phyloP scores from a whole-genome alignment of 2,329 filamentous ascomycete genomes.

The Aspergillus thermomutatus region DNA sequence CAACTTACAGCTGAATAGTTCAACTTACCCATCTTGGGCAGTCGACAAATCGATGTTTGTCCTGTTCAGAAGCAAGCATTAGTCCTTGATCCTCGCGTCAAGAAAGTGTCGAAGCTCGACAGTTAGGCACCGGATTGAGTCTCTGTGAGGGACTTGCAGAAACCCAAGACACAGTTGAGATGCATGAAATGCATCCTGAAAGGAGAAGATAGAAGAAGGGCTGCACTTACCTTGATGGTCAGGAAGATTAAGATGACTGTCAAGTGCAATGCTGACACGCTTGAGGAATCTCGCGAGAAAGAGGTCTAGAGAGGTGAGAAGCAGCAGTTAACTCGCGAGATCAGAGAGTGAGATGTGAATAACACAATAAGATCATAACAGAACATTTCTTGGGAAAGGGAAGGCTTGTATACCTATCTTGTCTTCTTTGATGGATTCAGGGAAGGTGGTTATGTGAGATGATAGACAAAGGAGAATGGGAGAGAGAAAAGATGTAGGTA shows the following conservation, averaged over 20 bases:
- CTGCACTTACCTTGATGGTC: background rate
- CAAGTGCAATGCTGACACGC: background rate
- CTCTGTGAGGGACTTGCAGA: background rate
- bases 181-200: background rate
- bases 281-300: background rate
- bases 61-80: background rate
- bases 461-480: background rate
- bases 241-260: background rate
- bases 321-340: background rate
- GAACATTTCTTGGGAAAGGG: background rate
- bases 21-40: conserved; percentile 35
- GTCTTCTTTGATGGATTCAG: background rate
- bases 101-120: background rate
- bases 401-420: background rate
- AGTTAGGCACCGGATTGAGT: background rate
- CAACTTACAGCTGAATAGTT: conserved; percentile 39
- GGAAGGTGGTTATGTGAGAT: background rate
- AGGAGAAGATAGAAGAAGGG: background rate
- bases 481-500: background rate
- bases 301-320: background rate
- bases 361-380: background rate
- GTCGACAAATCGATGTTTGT: background rate
- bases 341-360: background rate
- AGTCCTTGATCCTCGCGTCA: background rate
- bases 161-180: background rate